Conservation (phyloP, 352 stramenopile genomes). For the Peronospora tabacina region DNA sequence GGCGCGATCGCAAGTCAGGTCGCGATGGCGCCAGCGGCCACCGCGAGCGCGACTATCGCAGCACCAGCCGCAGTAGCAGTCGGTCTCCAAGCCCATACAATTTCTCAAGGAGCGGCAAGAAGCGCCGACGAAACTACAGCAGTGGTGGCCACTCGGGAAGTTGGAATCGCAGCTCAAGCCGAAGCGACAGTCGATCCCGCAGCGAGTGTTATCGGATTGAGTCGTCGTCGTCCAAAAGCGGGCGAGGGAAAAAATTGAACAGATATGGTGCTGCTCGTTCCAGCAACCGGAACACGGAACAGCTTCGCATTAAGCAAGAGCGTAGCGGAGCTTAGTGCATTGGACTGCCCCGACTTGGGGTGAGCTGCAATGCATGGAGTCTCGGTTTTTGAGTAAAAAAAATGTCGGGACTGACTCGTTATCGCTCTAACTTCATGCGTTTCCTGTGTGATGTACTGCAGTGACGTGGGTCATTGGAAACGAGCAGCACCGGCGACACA, state of each 20-base stretch:
- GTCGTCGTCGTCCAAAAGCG: slow-evolving; percentile 12
- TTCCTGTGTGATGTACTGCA: slow-evolving; percentile 9
- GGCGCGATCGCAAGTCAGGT: slow-evolving; percentile 24
- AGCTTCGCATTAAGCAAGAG: slow-evolving; percentile 28
- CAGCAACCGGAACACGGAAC: slow-evolving; percentile 15
- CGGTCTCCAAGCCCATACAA: slow-evolving; percentile 29
- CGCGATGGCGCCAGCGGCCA: slow-evolving; percentile 11
- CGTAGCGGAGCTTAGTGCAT: slow-evolving; percentile 21
- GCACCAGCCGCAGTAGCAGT: slow-evolving; percentile 31
- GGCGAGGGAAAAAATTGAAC: slow-evolving; percentile 10
- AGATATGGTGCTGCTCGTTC: slow-evolving; percentile 13
- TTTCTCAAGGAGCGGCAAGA: slow-evolving; percentile 23
- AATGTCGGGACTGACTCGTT: slow-evolving; percentile 1
- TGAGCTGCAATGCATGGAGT: slow-evolving; percentile 7
- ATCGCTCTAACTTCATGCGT: slow-evolving; percentile 3
- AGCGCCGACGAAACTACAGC: slow-evolving; percentile 37
- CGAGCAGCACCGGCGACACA: not conserved
- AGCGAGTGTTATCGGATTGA: slow-evolving; percentile 24
- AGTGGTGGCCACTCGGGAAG: slow-evolving; percentile 30
- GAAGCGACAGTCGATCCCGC: slow-evolving; percentile 34
- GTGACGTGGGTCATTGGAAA: slow-evolving; percentile 2
- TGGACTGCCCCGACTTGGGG: not conserved
- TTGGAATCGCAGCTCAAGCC: slow-evolving; percentile 38
- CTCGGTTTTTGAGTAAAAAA: slow-evolving; percentile 15
- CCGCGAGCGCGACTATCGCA: slow-evolving; percentile 29